Base-by-base conservation (phyloP, 108 stramenopile species). In the Nitzschia sp. region DNA sequence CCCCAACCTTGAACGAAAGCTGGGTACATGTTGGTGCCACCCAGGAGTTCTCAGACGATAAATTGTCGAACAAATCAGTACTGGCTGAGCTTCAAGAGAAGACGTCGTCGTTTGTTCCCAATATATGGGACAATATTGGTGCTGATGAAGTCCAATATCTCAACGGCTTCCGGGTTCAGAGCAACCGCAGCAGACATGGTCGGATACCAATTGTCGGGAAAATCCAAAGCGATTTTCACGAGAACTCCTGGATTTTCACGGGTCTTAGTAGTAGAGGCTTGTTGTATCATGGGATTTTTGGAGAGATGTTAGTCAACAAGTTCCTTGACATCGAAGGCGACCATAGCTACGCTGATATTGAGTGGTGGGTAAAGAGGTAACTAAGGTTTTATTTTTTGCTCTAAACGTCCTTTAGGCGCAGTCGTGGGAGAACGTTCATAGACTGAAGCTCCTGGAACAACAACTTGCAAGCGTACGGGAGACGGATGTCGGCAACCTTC, bases 381-480 rank as follows among this genome's bases (percentile, higher is more conserved):
- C 19, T 21, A 34, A 63, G 6, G 20, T 38, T 25, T 41, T 41
- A 22, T 41, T 38, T n/a, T 41, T 7, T 41, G 0, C 12, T 57
- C 67, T 81, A 91, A 40, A 83, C 79, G 71, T 95, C 90, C 55
- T 90, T 78, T 48, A 95, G 78, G 17, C 85, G 84, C 50, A 95
- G 67, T 65, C 89, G 83, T 10, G 90, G 91, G 7, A 92, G 70
- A n/a, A 95, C 93, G 73, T 95, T 95, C 96, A 96, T 96, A 42
- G 95, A 93, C 74, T 97, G 96, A 51, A 99, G 44, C 79, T 99
- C 98, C 79, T 99, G 98, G 65, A 98, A 97, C 2, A 98, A 77
- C 15, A 99, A 85, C 84, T 99, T 99, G 80, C 97, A 98, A 0
- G 99, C 99, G 63, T 99, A 99, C 0, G 99, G 99, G 10, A 99